Evolutionary conservation across 805 yeast species (phyloP).

Genomic region (Starmerella bombi): DNA sequence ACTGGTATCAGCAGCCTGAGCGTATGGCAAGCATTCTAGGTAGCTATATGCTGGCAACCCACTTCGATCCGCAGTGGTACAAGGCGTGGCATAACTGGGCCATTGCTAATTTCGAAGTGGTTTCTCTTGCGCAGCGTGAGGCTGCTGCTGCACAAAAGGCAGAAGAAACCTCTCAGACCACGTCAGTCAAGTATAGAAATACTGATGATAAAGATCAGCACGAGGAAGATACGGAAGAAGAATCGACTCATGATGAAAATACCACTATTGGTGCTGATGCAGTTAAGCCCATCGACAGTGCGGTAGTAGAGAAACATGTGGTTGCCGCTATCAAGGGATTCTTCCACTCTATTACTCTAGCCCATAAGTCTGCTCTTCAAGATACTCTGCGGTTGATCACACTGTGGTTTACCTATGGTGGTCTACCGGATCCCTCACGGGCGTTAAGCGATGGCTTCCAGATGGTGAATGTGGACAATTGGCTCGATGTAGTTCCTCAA

Average conservation of each 20-base stretch:
- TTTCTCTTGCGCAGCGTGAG: slow-evolving; percentile 13
- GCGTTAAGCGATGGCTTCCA: slow-evolving; percentile 85
- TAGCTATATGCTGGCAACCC: slow-evolving; percentile 85
- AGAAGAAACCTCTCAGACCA: not conserved
- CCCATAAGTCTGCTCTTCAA: slow-evolving; percentile 76
- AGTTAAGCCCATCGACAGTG: slow-evolving; percentile 15
- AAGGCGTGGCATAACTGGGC: slow-evolving; percentile 99
- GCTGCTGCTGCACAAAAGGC: not conserved
- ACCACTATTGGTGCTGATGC: slow-evolving; percentile 21
- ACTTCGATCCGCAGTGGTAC: slow-evolving; percentile 85
- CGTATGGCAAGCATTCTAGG: slow-evolving; percentile 75
- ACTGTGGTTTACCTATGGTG: slow-evolving; percentile 93
- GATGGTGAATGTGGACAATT: slow-evolving; percentile 77
- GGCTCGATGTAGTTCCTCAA: slow-evolving; percentile 94
- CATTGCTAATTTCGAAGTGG: slow-evolving; percentile 85
- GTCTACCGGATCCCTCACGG: slow-evolving; percentile 75
- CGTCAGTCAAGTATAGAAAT: too few relatives aligned
- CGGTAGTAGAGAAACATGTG: slow-evolving; percentile 70
- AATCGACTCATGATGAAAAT: not conserved
- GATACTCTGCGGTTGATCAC: slow-evolving; percentile 84
- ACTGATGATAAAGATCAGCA: slow-evolving; percentile 26
- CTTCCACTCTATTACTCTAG: slow-evolving; percentile 83
- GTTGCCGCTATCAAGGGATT: slow-evolving; percentile 93
- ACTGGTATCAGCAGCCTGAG: slow-evolving; percentile 60
- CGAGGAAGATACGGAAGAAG: slow-evolving; percentile 3